Base-by-base conservation (phyloP, 495 filamentous ascomycete genomes). In the Lasiosphaeriaceae sp. region DNA sequence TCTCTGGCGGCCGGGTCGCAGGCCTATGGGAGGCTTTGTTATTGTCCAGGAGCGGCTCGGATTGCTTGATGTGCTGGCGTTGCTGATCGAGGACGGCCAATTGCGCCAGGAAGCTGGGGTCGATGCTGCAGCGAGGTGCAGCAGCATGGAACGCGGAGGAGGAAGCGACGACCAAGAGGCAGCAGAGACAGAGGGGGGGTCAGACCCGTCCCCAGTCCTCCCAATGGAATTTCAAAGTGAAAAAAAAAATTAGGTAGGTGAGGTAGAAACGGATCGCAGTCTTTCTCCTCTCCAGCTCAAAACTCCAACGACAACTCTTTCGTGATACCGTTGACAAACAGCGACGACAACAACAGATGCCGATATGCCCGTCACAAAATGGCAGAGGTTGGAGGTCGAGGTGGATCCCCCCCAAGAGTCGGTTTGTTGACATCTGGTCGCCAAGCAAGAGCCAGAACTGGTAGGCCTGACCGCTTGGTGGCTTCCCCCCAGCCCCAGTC, bases 21-120 rank as follows among this genome's bases (percentile, higher is more conserved):
- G 60, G 59, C 67, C 66, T 72, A 68, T 72, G 71, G 56, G 66
- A 70, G 61, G 61, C 57, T 68, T 71, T 69, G 71, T 71, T 74
- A 64, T 72, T 67, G 70, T 65, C 60, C 61, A 66, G 47, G 59
- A 62, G 65, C 64, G 69, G 66, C 62, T 64, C 62, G 66, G 64
- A 60, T 66, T 44, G 62, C 62, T 71, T 61, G 68, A 68, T 73
- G 70, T 64, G 70, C 63, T 73, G 70, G 68, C 70, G 63, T 54
- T 70, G 70, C 66, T 69, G 65, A 60, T 63, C 14, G 56, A 55
- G 17, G 29, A 57, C 54, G 58, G 62, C 70, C 70, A 72, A 72
- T 72, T 66, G 68, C 47, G 56, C 58, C 37, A 47, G 57, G 58
- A 65, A 54, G 62, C 64, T 56, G 61, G 64, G 61, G 65, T 70